Evolutionary conservation across 768 basidiomycete species (phyloP).

Genomic region (Lentinula lateritia): DNA sequence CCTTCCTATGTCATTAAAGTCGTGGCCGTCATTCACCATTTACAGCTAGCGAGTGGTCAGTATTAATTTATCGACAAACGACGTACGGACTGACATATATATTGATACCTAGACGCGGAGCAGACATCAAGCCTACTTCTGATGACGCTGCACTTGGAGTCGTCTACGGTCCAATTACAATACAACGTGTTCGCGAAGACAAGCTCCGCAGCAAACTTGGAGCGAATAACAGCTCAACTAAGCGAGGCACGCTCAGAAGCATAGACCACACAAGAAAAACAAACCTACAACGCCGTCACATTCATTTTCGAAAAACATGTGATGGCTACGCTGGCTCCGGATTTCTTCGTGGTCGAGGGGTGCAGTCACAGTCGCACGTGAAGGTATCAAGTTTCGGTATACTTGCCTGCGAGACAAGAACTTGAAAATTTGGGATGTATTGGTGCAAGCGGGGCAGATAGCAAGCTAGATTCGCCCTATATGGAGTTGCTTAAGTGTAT

Average conservation of each 20-base stretch:
- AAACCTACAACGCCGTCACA: not conserved
- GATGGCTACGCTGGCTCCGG: not conserved
- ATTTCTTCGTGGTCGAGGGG: conserved; percentile 8
- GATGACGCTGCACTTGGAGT: conserved; percentile 12
- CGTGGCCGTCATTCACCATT: too few relatives aligned
- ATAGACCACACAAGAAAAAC: not conserved
- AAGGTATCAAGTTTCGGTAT: conserved; percentile 9
- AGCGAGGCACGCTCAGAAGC: too few relatives aligned
- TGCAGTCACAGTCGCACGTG: conserved; percentile 8
- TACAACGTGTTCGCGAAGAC: conserved; percentile 14
- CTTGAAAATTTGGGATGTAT: conserved; percentile 6
- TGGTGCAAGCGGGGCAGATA: conserved; percentile 4
- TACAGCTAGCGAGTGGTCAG: too few relatives aligned
- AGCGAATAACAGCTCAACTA: too few relatives aligned
- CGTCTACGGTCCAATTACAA: conserved; percentile 12
- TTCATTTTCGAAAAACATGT: conserved; percentile 3
- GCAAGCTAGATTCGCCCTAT: not conserved
- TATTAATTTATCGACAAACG: too few relatives aligned
- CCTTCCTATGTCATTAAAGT: too few relatives aligned
- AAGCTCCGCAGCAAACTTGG: not conserved
- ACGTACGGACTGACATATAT: too few relatives aligned
- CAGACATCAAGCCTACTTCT: not conserved
- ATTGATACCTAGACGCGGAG: not conserved
- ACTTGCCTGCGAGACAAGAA: conserved; percentile 2
- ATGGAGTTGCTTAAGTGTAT: not conserved